These are phyloP conservation scores for Echium plantagineum DNA, from an alignment of 257 asterid genomes.

Conservation along the genomic window DNA sequence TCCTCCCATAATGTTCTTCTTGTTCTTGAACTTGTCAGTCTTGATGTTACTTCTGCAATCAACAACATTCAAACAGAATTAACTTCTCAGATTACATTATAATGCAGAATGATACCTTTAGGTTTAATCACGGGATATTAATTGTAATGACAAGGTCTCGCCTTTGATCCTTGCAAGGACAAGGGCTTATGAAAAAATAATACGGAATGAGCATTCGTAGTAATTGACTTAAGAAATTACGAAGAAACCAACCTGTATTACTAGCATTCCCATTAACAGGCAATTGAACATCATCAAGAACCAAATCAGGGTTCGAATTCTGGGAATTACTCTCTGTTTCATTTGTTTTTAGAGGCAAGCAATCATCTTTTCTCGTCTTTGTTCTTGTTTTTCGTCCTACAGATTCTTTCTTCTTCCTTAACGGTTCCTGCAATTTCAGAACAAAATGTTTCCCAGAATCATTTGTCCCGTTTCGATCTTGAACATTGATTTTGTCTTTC, in stretches of 20 bases:
- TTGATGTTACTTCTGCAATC: constrained; percentile 32
- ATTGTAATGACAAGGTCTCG: too few relatives aligned
- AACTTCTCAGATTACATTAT: background rate
- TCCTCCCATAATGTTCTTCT: constrained; percentile 53
- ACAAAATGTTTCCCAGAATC: constrained; percentile 3
- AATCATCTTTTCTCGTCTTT: constrained; percentile 16
- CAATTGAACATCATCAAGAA: constrained; percentile 41
- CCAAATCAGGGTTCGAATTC: constrained; percentile 62
- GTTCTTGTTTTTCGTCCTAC: constrained; percentile 3
- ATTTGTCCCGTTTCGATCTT: constrained; percentile 8
- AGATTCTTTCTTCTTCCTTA: background rate
- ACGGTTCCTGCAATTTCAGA: constrained; percentile 1
- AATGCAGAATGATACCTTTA: too few relatives aligned
- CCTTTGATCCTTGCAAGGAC: too few relatives aligned
- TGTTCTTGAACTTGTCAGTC: constrained; percentile 36
- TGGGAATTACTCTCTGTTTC: constrained; percentile 33
- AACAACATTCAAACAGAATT: constrained; percentile 7
- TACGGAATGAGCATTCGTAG: background rate
- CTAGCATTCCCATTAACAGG: constrained; percentile 25
- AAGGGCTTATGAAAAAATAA: too few relatives aligned
- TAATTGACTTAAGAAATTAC: background rate
- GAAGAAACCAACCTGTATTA: constrained; percentile 34
- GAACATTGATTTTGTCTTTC: constrained; percentile 19
- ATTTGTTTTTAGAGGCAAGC: constrained; percentile 8
- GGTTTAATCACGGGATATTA: too few relatives aligned